Evolutionary conservation across 2,329 filamentous ascomycete genomes (phyloP).

Genomic region (Colletotrichum tofieldiae): DNA sequence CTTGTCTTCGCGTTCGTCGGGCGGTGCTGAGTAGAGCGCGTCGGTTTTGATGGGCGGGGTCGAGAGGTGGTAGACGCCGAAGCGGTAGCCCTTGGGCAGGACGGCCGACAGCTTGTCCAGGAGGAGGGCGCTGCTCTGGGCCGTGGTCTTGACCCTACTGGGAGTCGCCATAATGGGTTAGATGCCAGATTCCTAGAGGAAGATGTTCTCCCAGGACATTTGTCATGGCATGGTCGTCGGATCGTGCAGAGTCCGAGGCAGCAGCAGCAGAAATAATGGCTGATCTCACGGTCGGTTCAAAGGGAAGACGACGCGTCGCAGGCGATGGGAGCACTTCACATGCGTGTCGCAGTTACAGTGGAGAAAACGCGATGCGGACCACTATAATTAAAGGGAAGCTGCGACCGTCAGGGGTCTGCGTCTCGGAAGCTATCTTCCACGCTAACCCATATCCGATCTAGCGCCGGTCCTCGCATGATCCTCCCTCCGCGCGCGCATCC

Average conservation of each 20-base stretch:
- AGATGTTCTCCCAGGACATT: neutral
- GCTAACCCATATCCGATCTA: neutral
- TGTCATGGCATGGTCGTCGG: conserved; percentile 22
- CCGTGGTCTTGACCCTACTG: conserved; percentile 25
- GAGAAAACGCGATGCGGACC: conserved; percentile 8
- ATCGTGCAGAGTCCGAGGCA: neutral
- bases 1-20: conserved; percentile 78
- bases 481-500: conserved; percentile 29
- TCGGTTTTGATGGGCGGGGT: conserved; percentile 83
- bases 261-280: neutral
- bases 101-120: conserved; percentile 61
- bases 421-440: neutral
- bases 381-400: conserved; percentile 12
- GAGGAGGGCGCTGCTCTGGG: conserved; percentile 51
- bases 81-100: conserved; percentile 69
- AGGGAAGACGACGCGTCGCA: conserved; percentile 30
- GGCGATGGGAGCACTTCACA: conserved; percentile 16
- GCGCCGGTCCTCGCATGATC: conserved; percentile 34
- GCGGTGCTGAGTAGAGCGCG: conserved; percentile 85
- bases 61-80: conserved; percentile 88
- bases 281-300: neutral
- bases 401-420: conserved; percentile 2
- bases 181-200: neutral
- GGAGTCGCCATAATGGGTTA: conserved; percentile 47
- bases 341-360: conserved; percentile 32